These are phyloP conservation scores for Petunia axillaris DNA, from an alignment of 257 asterid species.

Conservation along the genomic window DNA sequence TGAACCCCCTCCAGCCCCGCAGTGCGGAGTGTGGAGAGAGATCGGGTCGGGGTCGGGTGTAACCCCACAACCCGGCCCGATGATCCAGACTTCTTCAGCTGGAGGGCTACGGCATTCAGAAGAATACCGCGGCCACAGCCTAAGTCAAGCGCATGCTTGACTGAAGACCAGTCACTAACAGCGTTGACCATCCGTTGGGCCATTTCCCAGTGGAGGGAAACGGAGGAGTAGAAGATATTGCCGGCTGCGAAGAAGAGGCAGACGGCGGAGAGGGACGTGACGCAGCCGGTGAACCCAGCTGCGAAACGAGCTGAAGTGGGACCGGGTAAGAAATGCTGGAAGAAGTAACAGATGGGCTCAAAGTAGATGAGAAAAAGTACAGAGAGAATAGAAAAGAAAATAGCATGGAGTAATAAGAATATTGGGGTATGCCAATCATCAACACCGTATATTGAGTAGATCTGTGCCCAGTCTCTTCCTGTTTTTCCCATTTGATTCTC, in stretches of 20 bases:
- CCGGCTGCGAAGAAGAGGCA: conserved; percentile 86
- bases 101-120: conserved; percentile 87
- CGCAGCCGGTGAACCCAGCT: conserved; percentile 88
- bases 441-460: conserved; percentile 92
- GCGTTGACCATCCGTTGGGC: conserved; percentile 85
- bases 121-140: conserved; percentile 96
- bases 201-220: conserved; percentile 88
- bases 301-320: conserved; percentile 75
- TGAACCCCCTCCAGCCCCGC: conserved; percentile 92
- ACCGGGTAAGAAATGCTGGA: conserved; percentile 60
- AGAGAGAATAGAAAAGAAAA: conserved; percentile 61
- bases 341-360: conserved; percentile 66
- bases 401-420: conserved; percentile 71
- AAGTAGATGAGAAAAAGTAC: conserved; percentile 72
- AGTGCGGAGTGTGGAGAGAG: conserved; percentile 65
- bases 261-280: conserved; percentile 83
- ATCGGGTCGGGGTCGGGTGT: conserved; percentile 48
- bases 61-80: conserved; percentile 96
- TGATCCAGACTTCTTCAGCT: conserved; percentile 88
- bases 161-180: conserved; percentile 86
- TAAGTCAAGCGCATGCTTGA: conserved; percentile 83
- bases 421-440: conserved; percentile 90
- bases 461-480: conserved; percentile 90
- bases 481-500: conserved; percentile 60
- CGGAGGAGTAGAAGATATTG: conserved; percentile 85